These are phyloP conservation scores for Persicaria tinctoria DNA, from an alignment of 148 eudicot species.

Conservation along the genomic window DNA sequence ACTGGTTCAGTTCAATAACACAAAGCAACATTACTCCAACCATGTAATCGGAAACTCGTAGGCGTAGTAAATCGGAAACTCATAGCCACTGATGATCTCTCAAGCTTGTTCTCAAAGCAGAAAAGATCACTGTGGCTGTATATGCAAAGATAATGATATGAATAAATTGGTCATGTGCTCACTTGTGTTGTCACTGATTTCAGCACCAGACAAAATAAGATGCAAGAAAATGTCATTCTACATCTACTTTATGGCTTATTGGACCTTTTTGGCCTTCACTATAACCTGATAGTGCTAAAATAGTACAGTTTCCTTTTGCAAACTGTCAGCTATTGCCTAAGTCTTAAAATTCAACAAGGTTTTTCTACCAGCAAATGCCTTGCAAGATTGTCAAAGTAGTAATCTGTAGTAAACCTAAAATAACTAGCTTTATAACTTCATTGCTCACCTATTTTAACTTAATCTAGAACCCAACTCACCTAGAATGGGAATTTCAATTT, in stretches of 20 bases:
- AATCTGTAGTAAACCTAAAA: not conserved
- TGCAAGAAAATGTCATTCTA: not conserved
- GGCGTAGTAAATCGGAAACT: too few relatives aligned
- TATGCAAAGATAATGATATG: not conserved
- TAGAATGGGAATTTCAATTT: not conserved
- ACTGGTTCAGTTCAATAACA: too few relatives aligned
- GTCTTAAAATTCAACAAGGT: not conserved
- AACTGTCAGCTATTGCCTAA: not conserved
- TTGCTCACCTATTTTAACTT: not conserved
- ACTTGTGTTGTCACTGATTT: not conserved
- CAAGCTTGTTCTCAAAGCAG: too few relatives aligned
- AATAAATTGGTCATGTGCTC: not conserved
- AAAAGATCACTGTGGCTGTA: too few relatives aligned
- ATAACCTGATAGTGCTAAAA: too few relatives aligned
- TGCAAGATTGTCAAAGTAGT: too few relatives aligned
- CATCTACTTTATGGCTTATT: not conserved
- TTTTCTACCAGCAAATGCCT: not conserved
- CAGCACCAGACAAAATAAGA: slow-evolving; percentile 2
- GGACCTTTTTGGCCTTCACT: not conserved
- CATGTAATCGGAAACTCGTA: too few relatives aligned
- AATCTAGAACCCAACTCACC: not conserved
- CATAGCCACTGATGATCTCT: too few relatives aligned
- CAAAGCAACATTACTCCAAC: too few relatives aligned
- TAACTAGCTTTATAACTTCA: too few relatives aligned
- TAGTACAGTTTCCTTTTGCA: too few relatives aligned